These are phyloP conservation scores for Protomyces gravidus DNA, from an alignment of 1,139 yeast species.

Conservation along the genomic window DNA sequence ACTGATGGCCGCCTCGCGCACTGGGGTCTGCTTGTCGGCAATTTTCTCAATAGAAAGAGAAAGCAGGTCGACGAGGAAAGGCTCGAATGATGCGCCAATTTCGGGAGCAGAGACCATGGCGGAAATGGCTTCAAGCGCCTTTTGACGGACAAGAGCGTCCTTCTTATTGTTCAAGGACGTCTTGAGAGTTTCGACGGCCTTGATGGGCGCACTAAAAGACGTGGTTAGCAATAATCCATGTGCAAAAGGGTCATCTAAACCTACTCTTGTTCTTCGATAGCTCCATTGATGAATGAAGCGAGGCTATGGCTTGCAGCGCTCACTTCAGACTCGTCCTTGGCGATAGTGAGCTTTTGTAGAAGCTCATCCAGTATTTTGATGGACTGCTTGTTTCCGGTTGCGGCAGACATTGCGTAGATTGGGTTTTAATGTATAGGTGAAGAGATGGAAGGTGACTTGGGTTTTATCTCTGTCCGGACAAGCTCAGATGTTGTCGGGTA, in stretches of 20 bases:
- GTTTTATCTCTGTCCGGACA: background rate
- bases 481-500: background rate
- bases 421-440: background rate
- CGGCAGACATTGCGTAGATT: slow-evolving; percentile 33
- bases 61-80: slow-evolving; percentile 76
- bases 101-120: slow-evolving; percentile 76
- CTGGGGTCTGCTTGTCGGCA: slow-evolving; percentile 83
- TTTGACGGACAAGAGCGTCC: slow-evolving; percentile 56
- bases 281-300: slow-evolving; percentile 90
- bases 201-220: slow-evolving; percentile 65
- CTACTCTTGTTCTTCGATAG: slow-evolving; percentile 89
- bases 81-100: slow-evolving; percentile 49
- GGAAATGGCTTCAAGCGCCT: slow-evolving; percentile 77
- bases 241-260: slow-evolving; percentile 35
- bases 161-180: slow-evolving; percentile 77
- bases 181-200: slow-evolving; percentile 73
- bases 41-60: slow-evolving; percentile 66
- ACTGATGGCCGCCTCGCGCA: slow-evolving; percentile 62
- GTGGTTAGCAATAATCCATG: background rate
- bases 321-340: slow-evolving; percentile 69
- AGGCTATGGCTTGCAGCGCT: slow-evolving; percentile 84
- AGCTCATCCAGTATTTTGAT: slow-evolving; percentile 82
- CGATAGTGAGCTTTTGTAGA: slow-evolving; percentile 86
- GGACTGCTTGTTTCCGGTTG: slow-evolving; percentile 39
- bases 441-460: background rate